phyloP scores from a whole-genome alignment of 148 eudicot species.

The Rhododendron griersonianum region DNA sequence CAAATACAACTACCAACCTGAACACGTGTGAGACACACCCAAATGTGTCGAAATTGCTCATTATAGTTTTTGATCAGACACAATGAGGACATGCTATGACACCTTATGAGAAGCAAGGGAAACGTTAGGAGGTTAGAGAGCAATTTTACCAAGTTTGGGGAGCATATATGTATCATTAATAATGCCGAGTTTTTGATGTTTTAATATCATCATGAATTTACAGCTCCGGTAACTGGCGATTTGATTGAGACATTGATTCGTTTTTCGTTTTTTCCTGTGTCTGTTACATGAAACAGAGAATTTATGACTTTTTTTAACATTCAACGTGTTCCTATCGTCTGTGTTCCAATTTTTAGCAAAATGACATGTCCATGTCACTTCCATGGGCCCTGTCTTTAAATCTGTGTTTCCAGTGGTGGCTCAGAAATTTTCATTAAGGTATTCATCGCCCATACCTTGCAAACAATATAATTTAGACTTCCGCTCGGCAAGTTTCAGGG shows the following conservation, averaged over 20 bases:
- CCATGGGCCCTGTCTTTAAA: background rate
- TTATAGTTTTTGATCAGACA: background rate
- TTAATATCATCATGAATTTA: background rate
- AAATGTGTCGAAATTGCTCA: background rate
- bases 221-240: background rate
- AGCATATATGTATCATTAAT: background rate
- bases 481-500: background rate
- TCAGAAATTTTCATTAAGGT: background rate
- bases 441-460: background rate
- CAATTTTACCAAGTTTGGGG: background rate
- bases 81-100: background rate
- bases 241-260: background rate
- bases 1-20: background rate
- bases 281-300: background rate
- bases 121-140: background rate
- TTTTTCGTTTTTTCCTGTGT: background rate
- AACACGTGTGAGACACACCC: background rate
- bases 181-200: background rate
- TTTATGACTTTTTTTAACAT: background rate
- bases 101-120: background rate
- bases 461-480: background rate
- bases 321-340: background rate
- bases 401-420: background rate
- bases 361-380: background rate
- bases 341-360: background rate